These are phyloP conservation scores for Fonsecaea multimorphosa DNA, from an alignment of 2,329 filamentous ascomycete species.

Conservation along the genomic window DNA sequence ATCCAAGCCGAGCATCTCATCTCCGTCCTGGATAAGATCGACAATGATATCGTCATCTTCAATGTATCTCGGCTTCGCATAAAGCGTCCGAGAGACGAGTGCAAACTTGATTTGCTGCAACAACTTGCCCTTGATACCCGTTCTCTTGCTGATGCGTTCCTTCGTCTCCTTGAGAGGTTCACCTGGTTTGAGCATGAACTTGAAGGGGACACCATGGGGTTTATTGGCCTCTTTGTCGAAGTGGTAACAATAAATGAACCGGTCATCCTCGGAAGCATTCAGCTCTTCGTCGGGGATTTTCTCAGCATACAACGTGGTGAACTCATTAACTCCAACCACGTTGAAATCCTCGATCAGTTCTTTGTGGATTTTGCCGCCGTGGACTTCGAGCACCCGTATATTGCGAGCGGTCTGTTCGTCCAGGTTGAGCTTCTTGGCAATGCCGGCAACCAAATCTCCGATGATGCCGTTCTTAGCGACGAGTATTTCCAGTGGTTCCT, in stretches of 20 bases:
- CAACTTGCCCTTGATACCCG: conserved; percentile 94
- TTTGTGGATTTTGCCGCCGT: conserved; percentile 82
- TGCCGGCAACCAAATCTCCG: conserved; percentile 74
- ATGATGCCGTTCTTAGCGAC: conserved; percentile 85
- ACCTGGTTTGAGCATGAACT: conserved; percentile 80
- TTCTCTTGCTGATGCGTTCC: conserved; percentile 89
- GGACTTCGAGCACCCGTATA: conserved; percentile 82
- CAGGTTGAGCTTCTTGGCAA: conserved; percentile 82
- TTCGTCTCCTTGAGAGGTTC: conserved; percentile 91
- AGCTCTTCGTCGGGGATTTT: conserved; percentile 73
- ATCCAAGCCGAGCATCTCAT: conserved; percentile 74
- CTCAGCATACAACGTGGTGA: conserved; percentile 80
- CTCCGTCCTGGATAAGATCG: conserved; percentile 70
- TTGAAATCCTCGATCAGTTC: conserved; percentile 72
- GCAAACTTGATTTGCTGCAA: conserved; percentile 99
- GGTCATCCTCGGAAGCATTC: conserved; percentile 66
- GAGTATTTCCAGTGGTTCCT: conserved; percentile 81
- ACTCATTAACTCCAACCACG: conserved; percentile 86
- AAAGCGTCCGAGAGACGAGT: conserved; percentile 71
- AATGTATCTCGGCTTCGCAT: conserved; percentile 80
- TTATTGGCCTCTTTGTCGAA: conserved; percentile 89
- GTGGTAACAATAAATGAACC: conserved; percentile 81
- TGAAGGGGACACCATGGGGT: conserved; percentile 87
- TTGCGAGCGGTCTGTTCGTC: conserved; percentile 75
- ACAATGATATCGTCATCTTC: conserved; percentile 69